These are phyloP conservation scores for Nicotiana obtusifolia DNA, from an alignment of 257 asterid genomes.

Conservation along the genomic window DNA sequence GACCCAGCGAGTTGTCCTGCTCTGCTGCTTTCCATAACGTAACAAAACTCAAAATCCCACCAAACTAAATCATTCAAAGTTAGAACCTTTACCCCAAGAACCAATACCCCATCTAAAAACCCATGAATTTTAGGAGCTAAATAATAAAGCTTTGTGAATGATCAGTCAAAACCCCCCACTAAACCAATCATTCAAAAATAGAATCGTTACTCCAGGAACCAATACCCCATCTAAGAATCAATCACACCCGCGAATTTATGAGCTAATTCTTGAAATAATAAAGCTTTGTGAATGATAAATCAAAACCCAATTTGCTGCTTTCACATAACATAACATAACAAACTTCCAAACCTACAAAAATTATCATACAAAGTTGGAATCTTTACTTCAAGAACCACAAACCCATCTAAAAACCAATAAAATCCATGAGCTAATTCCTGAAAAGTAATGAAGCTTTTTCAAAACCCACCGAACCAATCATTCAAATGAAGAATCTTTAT, in stretches of 20 bases:
- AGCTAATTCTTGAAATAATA: not conserved
- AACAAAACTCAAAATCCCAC: not conserved
- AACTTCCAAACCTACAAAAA: not conserved
- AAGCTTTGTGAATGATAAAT: not conserved
- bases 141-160: not conserved
- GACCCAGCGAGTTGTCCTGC: constrained; percentile 46
- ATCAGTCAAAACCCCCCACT: not conserved
- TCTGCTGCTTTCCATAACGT: constrained; percentile 42
- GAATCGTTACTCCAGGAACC: not conserved
- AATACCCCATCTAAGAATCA: too few relatives aligned
- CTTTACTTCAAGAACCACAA: not conserved
- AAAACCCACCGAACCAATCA: not conserved
- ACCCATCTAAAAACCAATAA: not conserved
- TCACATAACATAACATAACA: not conserved
- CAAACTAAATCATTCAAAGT: not conserved
- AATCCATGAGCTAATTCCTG: not conserved
- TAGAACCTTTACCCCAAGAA: not conserved
- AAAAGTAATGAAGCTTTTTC: not conserved
- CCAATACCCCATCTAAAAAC: too few relatives aligned
- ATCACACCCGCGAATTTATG: not conserved
- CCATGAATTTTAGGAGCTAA: not conserved
- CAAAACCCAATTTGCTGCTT: not conserved
- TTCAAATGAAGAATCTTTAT: not conserved
- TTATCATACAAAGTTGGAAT: not conserved
- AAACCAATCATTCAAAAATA: not conserved